Base-by-base conservation (phyloP, 225 moss, liverwort and hornwort species). In the Pseudoscleropodium purum region DNA sequence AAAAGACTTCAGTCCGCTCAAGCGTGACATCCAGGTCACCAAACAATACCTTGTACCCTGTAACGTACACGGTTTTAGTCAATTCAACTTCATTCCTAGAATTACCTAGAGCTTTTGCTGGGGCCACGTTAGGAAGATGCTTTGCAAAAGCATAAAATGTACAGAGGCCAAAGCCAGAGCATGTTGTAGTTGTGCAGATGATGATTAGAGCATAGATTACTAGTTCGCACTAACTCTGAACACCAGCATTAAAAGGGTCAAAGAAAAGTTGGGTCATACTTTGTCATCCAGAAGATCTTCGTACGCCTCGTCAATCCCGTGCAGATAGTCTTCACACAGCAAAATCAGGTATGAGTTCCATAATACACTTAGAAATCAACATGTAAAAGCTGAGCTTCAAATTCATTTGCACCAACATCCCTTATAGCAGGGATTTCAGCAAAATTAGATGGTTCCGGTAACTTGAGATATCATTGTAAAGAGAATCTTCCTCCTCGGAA, bases 271-370 rank as follows among this genome's bases (percentile, higher is more conserved):
- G 51, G 62, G 62, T 77, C 85, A 82, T 95, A 97, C 97, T 60
- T 91, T 93, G 59, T 91, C 91, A 91, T 96, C 94, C 76, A 97
- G 64, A 67, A 91, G 84, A 90, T 97, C 96, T 93, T 96, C 96
- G 79, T 82, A 81, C 63, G 89, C 91, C 82, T 96, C 96, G 75
- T 98, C 94, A 87, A 96, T 98, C 75, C 98, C 98, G 87, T 98
- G 98, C 83, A 98, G 91, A 92, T 98, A 96, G 12, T 96, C 98
- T 96, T 91, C 87, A 91, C 63, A 79, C 47, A 84, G 88, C 56
- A 88, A 75, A 79, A 86, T 31, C 85, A 90, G 52, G 87, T 31
- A 73, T 66, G 57, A 90, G 74, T 87, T 87, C 67, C 84, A 79
- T 15, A 62, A 61, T 45, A 33, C 62, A 83, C 68, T 90, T 86